Evolutionary conservation across 192 early-diverging fungal species (phyloP).

Genomic region (Phycomyces blakesleeanus): DNA sequence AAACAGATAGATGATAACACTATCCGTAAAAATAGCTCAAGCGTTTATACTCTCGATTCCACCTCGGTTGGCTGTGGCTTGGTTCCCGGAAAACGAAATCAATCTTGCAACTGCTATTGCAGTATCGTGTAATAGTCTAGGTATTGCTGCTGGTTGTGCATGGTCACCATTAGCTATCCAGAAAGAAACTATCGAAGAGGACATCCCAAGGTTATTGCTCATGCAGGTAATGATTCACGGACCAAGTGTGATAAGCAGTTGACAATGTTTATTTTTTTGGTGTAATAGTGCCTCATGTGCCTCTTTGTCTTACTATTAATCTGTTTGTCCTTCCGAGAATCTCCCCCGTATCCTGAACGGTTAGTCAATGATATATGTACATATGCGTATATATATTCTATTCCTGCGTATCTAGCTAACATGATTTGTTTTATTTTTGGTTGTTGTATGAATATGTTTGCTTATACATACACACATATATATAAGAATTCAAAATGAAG

Average conservation of each 20-base stretch:
- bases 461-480: constrained; percentile 3
- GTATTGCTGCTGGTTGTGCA: constrained; percentile 40
- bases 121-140: constrained; percentile 39
- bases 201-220: constrained; percentile 35
- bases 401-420: no score
- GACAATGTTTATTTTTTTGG: no score
- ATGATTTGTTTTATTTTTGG: no score
- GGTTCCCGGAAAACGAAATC: constrained; percentile 38
- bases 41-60: constrained; percentile 36
- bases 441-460: constrained; percentile 7
- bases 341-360: background rate
- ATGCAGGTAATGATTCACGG: constrained; percentile 21
- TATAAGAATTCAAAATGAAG: constrained; percentile 11
- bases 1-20: no score
- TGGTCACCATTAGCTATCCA: constrained; percentile 38
- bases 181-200: constrained; percentile 20
- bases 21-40: constrained; percentile 23
- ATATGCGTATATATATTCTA: no score
- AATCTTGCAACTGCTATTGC: constrained; percentile 42
- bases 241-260: background rate
- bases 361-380: background rate
- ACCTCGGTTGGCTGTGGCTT: constrained; percentile 36
- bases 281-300: constrained; percentile 12
- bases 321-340: constrained; percentile 8
- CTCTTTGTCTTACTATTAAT: constrained; percentile 14